Evolutionary conservation across 352 stramenopile species (phyloP).

Genomic region (Globisporangium parvum): DNA sequence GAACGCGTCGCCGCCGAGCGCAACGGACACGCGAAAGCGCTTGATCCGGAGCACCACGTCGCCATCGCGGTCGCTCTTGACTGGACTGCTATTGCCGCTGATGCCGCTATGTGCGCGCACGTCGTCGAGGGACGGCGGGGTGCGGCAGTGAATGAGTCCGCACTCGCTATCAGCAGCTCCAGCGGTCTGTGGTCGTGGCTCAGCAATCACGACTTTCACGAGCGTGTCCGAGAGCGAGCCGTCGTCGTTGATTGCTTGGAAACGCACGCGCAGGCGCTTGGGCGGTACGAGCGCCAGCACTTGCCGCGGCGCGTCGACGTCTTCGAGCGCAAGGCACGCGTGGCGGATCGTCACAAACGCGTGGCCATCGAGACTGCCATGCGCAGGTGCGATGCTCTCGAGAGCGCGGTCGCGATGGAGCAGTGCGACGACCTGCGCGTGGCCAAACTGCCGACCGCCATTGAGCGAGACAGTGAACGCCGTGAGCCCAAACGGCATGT

Average conservation of each 20-base stretch:
- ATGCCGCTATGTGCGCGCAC: constrained; percentile 17
- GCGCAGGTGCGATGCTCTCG: constrained; percentile 24
- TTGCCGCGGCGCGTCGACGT: constrained; percentile 33
- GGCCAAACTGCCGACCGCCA: constrained; percentile 51
- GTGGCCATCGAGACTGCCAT: constrained; percentile 36
- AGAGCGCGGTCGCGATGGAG: constrained; percentile 45
- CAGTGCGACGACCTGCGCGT: constrained; percentile 28
- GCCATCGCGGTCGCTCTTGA: constrained; percentile 9
- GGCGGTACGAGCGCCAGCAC: constrained; percentile 43
- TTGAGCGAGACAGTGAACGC: constrained; percentile 54
- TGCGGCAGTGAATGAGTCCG: constrained; percentile 30
- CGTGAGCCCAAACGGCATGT: constrained; percentile 65
- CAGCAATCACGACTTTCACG: constrained; percentile 28
- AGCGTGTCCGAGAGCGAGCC: constrained; percentile 14
- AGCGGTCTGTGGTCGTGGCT: constrained; percentile 7
- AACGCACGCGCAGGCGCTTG: constrained; percentile 36
- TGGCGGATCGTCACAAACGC: constrained; percentile 26
- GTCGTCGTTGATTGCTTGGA: constrained; percentile 34
- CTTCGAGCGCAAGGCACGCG: constrained; percentile 29
- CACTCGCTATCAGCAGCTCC: constrained; percentile 9
- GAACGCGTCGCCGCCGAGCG: constrained; percentile 38
- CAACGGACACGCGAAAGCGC: constrained; percentile 33
- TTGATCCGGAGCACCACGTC: constrained; percentile 15
- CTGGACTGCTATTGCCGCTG: neutral
- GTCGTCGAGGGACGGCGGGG: constrained; percentile 53